These are phyloP conservation scores for Hyphopichia fennica DNA, from an alignment of 1,139 yeast species.

Conservation along the genomic window DNA sequence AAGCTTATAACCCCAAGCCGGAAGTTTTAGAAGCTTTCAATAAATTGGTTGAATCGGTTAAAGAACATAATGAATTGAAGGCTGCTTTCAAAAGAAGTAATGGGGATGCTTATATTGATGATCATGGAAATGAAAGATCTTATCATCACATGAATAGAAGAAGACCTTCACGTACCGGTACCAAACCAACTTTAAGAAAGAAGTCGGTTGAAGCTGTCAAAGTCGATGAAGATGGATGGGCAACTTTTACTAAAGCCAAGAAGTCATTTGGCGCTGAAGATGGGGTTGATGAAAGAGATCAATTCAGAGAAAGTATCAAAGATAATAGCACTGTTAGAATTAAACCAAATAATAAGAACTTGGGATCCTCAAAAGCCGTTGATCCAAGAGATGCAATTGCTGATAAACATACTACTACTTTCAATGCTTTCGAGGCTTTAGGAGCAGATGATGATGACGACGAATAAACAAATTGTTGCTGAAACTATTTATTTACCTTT, in stretches of 20 bases:
- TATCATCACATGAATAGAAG: slow-evolving; percentile 55
- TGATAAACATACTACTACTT: slow-evolving; percentile 62
- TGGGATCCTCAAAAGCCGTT: slow-evolving; percentile 71
- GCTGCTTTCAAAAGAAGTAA: slow-evolving; percentile 38
- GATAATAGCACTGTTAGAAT: slow-evolving; percentile 44
- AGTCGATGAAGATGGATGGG: slow-evolving; percentile 82
- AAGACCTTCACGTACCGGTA: slow-evolving; percentile 57
- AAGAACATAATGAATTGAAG: slow-evolving; percentile 27
- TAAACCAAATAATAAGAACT: slow-evolving; percentile 71
- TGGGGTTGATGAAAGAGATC: slow-evolving; percentile 45
- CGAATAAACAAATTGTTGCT: slow-evolving; percentile 6
- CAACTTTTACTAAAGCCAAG: slow-evolving; percentile 56
- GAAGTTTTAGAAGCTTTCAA: slow-evolving; percentile 65
- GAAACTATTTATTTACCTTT: neutral
- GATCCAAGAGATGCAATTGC: slow-evolving; percentile 70
- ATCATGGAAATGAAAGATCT: slow-evolving; percentile 47
- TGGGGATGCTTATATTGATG: slow-evolving; percentile 52
- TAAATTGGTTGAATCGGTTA: slow-evolving; percentile 64
- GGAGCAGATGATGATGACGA: slow-evolving; percentile 61
- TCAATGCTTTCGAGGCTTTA: slow-evolving; percentile 80
- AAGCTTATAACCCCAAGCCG: slow-evolving; percentile 60
- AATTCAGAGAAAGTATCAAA: slow-evolving; percentile 47
- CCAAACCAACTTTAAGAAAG: slow-evolving; percentile 57
- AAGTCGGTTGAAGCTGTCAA: slow-evolving; percentile 55
- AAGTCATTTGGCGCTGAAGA: slow-evolving; percentile 52